Evolutionary conservation across 2,329 filamentous ascomycete species (phyloP).

Genomic region (Zymoseptoria pseudotritici): DNA sequence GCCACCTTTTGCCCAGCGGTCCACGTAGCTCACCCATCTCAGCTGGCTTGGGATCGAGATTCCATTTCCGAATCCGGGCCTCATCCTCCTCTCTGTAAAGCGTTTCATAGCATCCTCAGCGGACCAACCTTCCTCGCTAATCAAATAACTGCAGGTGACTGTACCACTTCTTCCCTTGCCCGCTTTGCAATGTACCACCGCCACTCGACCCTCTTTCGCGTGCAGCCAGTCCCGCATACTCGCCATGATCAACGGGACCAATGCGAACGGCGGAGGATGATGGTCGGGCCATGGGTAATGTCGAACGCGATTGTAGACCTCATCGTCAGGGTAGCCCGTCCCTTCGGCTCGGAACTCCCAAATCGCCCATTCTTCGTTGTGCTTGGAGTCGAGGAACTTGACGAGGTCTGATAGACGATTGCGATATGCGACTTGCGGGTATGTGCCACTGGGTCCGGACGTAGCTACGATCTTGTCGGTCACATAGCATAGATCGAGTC

Average conservation of each 20-base stretch:
- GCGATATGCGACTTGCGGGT: conserved; percentile 85
- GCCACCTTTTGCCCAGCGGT: conserved; percentile 68
- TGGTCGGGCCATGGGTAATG: conserved; percentile 98
- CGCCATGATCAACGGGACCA: conserved; percentile 82
- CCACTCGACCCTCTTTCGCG: conserved; percentile 56
- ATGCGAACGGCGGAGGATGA: conserved; percentile 84
- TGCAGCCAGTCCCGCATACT: conserved; percentile 86
- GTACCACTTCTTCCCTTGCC: conserved; percentile 92
- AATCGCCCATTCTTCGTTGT: conserved; percentile 80
- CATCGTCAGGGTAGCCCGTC: conserved; percentile 85
- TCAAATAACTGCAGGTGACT: conserved; percentile 78
- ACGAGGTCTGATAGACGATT: conserved; percentile 86
- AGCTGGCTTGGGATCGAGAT: conserved; percentile 91
- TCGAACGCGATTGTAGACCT: conserved; percentile 75
- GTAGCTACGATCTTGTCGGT: conserved; percentile 71
- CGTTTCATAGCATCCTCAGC: conserved; percentile 55
- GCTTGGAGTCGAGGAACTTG: conserved; percentile 76
- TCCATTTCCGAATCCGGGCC: conserved; percentile 77
- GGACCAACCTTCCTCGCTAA: conserved; percentile 72
- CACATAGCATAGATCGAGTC: conserved; percentile 91
- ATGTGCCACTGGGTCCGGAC: conserved; percentile 82
- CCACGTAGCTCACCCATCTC: conserved; percentile 80
- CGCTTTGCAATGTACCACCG: conserved; percentile 93
- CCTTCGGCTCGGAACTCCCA: conserved; percentile 98
- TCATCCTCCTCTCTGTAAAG: conserved; percentile 81